Base-by-base conservation (phyloP, 177 flowering plant genomes). In the Tripterygium wilfordii region DNA sequence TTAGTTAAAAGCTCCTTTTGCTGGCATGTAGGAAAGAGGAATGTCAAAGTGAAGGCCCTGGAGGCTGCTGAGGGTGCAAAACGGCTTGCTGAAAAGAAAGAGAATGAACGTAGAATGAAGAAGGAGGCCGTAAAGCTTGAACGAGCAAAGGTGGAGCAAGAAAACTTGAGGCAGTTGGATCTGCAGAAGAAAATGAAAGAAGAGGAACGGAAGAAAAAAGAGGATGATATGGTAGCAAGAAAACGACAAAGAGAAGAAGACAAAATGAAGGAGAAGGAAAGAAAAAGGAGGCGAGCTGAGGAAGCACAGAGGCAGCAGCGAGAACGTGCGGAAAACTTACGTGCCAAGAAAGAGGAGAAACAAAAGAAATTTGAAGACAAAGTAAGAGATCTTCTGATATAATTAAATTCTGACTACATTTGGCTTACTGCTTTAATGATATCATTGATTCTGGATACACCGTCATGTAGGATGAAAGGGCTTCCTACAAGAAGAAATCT, bases 61-160 rank as follows among this genome's bases (percentile, higher is more conserved):
- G 92, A 89, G 66, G 80, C 78, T 59, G 99, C 99, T 48, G 95
- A 78, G 58, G 85, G 83, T 64, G 85, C 88, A 45, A 94, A 78
- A 60, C 85, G 78, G 22, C 65, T 79, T 44, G 92, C 75, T 61
- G 85, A 79, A 68, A 66, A 81, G 61, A 94, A 51, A 61, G 95
- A 87, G 48, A 79, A 72, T 68, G 96, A 87, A 42, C 85, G 97
- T 29, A 83, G 78, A 66, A 64, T 71, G 75, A 85, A 75, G 68
- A 94, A 87, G 68, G 96, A 89, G 63, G 96, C 92, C 42, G 22
- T 75, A 59, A 83, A 83, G 63, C 62, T 78, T 49, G 88, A 94
- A 61, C 66, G 91, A 58, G 85, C 69, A 45, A 76, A 69, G 59
- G 8, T 67, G 60, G 86, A 78, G 65, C 69, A 83, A 62, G 80